A percentile compares a stretch with the other conserved stretches of the same genome.
These are phyloP conservation scores for Oropetium thomaeum DNA, from an alignment of 176 grass and related monocot genomes.

Conservation along the genomic window DNA sequence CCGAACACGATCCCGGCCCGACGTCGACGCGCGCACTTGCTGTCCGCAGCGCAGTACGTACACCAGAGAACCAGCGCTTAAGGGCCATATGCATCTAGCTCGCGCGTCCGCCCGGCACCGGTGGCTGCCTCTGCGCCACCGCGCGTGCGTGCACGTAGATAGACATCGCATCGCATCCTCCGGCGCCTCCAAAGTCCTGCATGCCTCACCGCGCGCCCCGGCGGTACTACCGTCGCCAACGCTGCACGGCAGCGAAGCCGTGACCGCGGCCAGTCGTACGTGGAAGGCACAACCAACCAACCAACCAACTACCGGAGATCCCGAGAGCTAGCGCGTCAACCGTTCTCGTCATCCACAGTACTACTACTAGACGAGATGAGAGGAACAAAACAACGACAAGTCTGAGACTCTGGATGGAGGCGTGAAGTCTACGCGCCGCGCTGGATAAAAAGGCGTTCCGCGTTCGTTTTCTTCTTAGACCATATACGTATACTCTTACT, in stretches of 20 bases:
- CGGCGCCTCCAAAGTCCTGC: too few species aligned
- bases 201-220: neutral
- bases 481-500: too few species aligned
- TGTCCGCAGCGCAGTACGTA: too few species aligned
- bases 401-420: neutral
- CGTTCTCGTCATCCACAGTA: neutral
- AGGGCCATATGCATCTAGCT: neutral
- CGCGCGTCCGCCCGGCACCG: too few species aligned
- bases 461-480: neutral
- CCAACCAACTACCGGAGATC: too few species aligned
- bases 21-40: neutral
- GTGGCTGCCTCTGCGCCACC: too few species aligned
- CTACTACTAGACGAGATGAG: too few species aligned
- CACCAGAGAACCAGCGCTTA: too few species aligned
- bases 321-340: neutral
- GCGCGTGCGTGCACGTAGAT: too few species aligned
- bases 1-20: neutral
- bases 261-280: neutral
- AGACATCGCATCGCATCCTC: too few species aligned
- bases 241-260: neutral
- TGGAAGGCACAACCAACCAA: neutral
- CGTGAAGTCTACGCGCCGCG: neutral
- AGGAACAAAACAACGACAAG: constrained; percentile 10
- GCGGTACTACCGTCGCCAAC: neutral
- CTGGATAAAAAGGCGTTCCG: neutral